These are phyloP conservation scores for Mycena albidolilacea DNA, from an alignment of 768 basidiomycete species.

Conservation along the genomic window DNA sequence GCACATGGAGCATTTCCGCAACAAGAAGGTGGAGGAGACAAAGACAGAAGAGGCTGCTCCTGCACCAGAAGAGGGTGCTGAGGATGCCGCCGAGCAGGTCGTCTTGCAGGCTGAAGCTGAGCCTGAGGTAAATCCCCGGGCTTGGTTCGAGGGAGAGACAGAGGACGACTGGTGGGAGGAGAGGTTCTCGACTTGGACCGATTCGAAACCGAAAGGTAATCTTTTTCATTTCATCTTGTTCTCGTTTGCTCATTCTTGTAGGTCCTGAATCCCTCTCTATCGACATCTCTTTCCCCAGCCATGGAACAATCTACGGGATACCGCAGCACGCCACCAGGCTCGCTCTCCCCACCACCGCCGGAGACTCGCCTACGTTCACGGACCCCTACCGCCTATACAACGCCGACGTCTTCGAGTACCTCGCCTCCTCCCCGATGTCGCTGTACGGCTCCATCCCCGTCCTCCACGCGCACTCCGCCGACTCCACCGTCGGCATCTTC, in stretches of 20 bases:
- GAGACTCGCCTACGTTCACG: constrained; percentile 80
- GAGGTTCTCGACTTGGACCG: constrained; percentile 87
- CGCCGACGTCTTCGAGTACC: constrained; percentile 96
- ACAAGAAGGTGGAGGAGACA: constrained; percentile 64
- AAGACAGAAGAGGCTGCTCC: constrained; percentile 58
- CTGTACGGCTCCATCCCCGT: constrained; percentile 95
- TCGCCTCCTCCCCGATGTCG: constrained; percentile 81
- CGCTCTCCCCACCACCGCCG: constrained; percentile 89
- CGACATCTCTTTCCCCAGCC: constrained; percentile 94
- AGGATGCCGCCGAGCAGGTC: constrained; percentile 62
- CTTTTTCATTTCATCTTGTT: neutral
- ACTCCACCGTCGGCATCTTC: constrained; percentile 93
- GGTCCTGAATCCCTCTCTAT: constrained; percentile 95
- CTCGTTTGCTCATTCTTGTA: constrained; percentile 50
- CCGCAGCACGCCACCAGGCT: constrained; percentile 96
- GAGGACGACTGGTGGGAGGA: constrained; percentile 95
- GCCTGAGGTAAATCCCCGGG: constrained; percentile 54
- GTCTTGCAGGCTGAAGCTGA: constrained; percentile 60
- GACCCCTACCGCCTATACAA: constrained; percentile 98
- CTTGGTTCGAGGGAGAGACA: constrained; percentile 92
- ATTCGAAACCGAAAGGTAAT: constrained; percentile 95
- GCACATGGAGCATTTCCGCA: constrained; percentile 98
- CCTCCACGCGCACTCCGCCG: constrained; percentile 92
- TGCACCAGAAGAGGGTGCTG: constrained; percentile 57
- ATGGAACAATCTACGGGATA: constrained; percentile 94